Conservation (phyloP, 164 flowering plant species). For the Hamamelis virginiana region DNA sequence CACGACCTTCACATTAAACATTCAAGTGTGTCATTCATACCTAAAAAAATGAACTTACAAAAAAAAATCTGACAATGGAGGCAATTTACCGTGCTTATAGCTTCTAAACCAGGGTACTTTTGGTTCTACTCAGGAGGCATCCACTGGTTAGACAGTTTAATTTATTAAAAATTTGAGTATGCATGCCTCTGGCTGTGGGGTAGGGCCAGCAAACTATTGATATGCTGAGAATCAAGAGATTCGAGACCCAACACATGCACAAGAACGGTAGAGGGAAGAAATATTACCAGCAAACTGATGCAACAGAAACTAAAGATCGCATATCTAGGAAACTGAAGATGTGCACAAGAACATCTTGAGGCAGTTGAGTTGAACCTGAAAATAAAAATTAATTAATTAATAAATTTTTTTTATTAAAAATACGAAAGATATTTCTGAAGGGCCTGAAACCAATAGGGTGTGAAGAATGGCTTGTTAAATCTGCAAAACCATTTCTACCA, state of each 20-base stretch:
- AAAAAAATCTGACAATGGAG: neutral
- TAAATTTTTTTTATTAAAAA: no score
- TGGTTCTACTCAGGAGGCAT: neutral
- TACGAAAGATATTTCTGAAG: no score
- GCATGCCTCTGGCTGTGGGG: no score
- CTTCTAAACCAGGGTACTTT: neutral
- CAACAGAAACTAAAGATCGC: conserved; percentile 57
- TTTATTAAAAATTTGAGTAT: no score
- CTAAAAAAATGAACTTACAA: neutral
- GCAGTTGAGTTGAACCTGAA: conserved; percentile 55
- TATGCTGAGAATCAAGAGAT: neutral
- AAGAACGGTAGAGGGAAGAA: conserved; percentile 3
- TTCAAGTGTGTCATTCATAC: neutral
- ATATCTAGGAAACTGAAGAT: conserved; percentile 78
- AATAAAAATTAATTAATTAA: neutral
- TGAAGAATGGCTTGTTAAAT: no score
- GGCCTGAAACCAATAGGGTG: no score
- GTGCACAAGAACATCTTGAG: conserved; percentile 75
- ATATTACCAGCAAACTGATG: conserved; percentile 66
- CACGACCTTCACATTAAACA: conserved; percentile 59
- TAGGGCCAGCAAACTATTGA: neutral
- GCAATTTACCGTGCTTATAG: neutral
- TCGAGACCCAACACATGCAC: neutral
- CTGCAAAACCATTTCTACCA: no score
- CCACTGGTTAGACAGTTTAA: neutral